These are phyloP conservation scores for Anthracocystis setariae DNA, from an alignment of 1,284 basidiomycete species.

Conservation along the genomic window DNA sequence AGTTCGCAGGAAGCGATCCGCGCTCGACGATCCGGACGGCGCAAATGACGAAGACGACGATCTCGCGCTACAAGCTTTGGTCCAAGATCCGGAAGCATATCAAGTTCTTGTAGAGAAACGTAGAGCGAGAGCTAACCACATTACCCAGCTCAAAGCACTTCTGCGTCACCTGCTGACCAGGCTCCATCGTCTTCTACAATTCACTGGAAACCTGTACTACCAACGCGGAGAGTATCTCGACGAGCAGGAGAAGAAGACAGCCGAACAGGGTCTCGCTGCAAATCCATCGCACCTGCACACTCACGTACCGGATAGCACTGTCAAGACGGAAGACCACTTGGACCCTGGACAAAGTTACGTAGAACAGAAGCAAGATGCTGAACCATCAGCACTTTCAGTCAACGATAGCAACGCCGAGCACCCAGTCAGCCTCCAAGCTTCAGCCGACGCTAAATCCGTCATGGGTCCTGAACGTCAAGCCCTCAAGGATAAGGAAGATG, in stretches of 20 bases:
- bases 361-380: background rate
- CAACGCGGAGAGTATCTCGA: conserved; percentile 54
- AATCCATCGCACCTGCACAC: background rate
- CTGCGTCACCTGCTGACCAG: conserved; percentile 51
- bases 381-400: background rate
- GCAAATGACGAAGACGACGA: conserved; percentile 17
- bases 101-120: conserved; percentile 24
- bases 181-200: conserved; percentile 57
- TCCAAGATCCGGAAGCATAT: conserved; percentile 22
- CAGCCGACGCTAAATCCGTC: background rate
- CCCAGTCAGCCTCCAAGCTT: background rate
- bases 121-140: conserved; percentile 26
- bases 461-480: conserved; percentile 32
- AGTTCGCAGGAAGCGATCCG: conserved; percentile 11
- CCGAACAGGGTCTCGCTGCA: background rate
- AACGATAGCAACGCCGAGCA: background rate
- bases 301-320: background rate
- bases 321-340: conserved; percentile 5
- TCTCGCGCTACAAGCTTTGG: conserved; percentile 9
- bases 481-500: conserved; percentile 50
- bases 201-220: conserved; percentile 60
- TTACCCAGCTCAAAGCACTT: conserved; percentile 35
- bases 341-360: background rate
- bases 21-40: background rate
- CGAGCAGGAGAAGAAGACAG: conserved; percentile 11